Conservation (phyloP, 306 rosid genomes). For the Sechiopsis laciniata region DNA sequence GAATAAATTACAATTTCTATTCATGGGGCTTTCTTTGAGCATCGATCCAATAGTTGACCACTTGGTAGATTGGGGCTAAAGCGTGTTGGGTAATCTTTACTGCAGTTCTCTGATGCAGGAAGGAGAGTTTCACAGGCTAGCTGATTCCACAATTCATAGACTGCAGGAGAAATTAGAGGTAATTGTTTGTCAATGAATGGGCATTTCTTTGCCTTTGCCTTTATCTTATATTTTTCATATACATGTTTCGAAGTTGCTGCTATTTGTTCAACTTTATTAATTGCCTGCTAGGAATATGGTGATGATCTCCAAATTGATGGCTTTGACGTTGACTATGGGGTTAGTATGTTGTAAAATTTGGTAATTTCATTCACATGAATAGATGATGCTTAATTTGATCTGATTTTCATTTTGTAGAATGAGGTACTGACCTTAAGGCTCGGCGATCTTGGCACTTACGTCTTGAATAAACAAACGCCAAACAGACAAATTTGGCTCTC, state of each 20-base stretch:
- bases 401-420: constrained; percentile 42
- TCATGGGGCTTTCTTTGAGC: not conserved
- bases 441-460: constrained; percentile 67
- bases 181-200: not conserved
- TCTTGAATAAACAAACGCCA: constrained; percentile 82
- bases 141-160: constrained; percentile 66
- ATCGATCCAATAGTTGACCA: not conserved
- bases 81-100: constrained; percentile 37
- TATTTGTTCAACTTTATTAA: not conserved
- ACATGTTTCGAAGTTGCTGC: too few relatives aligned
- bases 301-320: constrained; percentile 67
- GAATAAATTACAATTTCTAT: not conserved
- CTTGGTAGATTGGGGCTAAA: constrained; percentile 1
- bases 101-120: constrained; percentile 72
- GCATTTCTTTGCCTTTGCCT: not conserved
- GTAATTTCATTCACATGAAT: not conserved
- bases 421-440: constrained; percentile 75
- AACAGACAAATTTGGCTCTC: constrained; percentile 87
- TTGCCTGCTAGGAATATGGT: constrained; percentile 62
- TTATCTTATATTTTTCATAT: too few relatives aligned
- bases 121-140: constrained; percentile 64
- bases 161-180: constrained; percentile 88
- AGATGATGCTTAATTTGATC: constrained; percentile 16
- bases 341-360: constrained; percentile 28
- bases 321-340: constrained; percentile 89